These are phyloP conservation scores for Rhynchosporium agropyri DNA, from an alignment of 2,329 filamentous ascomycete genomes.

Conservation along the genomic window DNA sequence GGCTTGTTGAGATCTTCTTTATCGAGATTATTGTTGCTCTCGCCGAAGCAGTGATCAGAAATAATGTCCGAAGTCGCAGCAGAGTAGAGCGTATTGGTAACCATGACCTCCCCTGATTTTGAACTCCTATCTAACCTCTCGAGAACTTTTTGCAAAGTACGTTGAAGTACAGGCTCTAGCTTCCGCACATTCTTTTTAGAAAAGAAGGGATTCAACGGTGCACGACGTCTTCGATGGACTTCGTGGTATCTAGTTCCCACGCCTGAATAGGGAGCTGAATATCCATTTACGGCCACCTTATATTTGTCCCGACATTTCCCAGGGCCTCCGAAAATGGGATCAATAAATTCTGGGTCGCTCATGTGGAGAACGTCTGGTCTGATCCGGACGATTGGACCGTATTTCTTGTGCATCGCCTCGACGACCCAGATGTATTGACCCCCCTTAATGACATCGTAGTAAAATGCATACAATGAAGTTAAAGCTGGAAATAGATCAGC, in stretches of 20 bases:
- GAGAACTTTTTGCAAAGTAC: conserved; percentile 4
- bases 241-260: conserved; percentile 22
- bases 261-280: conserved; percentile 6
- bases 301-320: conserved; percentile 28
- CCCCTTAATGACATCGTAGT: conserved; percentile 8
- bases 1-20: conserved; percentile 18
- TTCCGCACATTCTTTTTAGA: conserved; percentile 22
- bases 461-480: conserved; percentile 2
- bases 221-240: conserved; percentile 17
- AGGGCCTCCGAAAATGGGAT: conserved; percentile 35
- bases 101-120: background rate
- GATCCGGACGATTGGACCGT: conserved; percentile 43
- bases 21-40: conserved; percentile 15
- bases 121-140: background rate
- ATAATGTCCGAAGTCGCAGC: conserved; percentile 18
- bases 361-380: conserved; percentile 42
- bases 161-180: conserved; percentile 14
- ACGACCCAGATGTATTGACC: conserved; percentile 2
- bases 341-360: conserved; percentile 39
- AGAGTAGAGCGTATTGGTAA: background rate
- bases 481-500: background rate
- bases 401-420: conserved; percentile 43
- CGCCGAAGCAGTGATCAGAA: conserved; percentile 18
- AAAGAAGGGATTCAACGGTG: conserved; percentile 25
- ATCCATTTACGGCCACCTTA: conserved; percentile 13